Percentiles rank a stretch among this genome's conserved stretches.
These are phyloP conservation scores for Musa troglodytarum DNA, from an alignment of 176 grass and related monocot genomes.

Conservation along the genomic window DNA sequence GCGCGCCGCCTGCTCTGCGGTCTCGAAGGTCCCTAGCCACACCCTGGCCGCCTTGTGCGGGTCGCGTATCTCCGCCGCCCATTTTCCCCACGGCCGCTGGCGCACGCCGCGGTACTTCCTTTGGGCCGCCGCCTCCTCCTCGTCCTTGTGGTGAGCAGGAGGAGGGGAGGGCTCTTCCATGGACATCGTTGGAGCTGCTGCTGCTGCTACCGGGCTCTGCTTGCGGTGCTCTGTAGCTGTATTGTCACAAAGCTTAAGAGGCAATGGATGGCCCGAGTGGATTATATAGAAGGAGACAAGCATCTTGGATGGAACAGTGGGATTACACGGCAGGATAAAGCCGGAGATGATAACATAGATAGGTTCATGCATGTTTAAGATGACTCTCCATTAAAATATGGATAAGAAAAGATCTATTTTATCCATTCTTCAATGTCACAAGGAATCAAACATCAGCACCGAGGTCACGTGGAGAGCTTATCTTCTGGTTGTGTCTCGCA, in stretches of 20 bases:
- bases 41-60: constrained; percentile 97
- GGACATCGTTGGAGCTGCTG: constrained; percentile 6
- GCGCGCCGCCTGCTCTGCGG: constrained; percentile 79
- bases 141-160: constrained; percentile 9
- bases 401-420: too few relatives aligned
- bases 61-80: constrained; percentile 97
- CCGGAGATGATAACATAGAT: too few relatives aligned
- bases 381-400: too few relatives aligned
- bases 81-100: constrained; percentile 99
- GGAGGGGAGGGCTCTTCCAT: constrained; percentile 40
- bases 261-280: not conserved
- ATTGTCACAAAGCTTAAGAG: not conserved
- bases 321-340: too few relatives aligned
- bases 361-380: too few relatives aligned
- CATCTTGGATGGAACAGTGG: too few relatives aligned
- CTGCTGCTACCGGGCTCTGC: not conserved
- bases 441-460: not conserved
- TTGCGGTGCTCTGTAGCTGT: not conserved
- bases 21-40: constrained; percentile 98
- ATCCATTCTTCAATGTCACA: not conserved
- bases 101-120: constrained; percentile 77
- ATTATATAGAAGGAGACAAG: too few relatives aligned
- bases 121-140: constrained; percentile 4
- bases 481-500: too few relatives aligned
- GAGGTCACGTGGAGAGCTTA: not conserved